Evolutionary conservation across 768 basidiomycete genomes (phyloP).

Genomic region (Panaeolus papilionaceus): DNA sequence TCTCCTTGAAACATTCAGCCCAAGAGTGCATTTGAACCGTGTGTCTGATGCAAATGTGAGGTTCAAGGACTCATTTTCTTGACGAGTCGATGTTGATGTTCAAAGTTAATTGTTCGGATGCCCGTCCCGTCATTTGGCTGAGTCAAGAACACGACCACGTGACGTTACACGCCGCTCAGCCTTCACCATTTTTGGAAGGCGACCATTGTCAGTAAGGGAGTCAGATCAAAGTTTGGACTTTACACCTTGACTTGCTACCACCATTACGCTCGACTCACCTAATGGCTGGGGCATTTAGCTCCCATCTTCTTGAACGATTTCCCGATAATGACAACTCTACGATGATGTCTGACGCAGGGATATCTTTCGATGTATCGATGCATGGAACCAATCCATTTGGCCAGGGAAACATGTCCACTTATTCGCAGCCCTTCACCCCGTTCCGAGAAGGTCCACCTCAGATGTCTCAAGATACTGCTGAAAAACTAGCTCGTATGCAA

Average conservation of each 20-base stretch:
- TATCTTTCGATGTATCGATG: conserved; percentile 67
- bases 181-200: neutral
- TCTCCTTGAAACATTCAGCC: too few species aligned
- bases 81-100: too few species aligned
- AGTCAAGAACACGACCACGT: conserved; percentile 6
- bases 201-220: neutral
- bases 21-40: too few species aligned
- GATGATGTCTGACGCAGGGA: conserved; percentile 56
- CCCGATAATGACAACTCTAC: conserved; percentile 38
- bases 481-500: conserved; percentile 75
- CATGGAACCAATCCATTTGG: conserved; percentile 48
- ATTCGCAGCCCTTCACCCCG: conserved; percentile 30
- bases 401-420: neutral
- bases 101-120: too few species aligned
- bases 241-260: neutral
- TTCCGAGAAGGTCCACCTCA: conserved; percentile 36
- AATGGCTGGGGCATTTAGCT: conserved; percentile 68
- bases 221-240: neutral
- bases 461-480: conserved; percentile 58
- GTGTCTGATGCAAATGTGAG: too few species aligned
- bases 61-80: too few species aligned
- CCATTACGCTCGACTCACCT: conserved; percentile 7
- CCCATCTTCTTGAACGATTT: conserved; percentile 60
- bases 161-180: neutral
- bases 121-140: too few species aligned